Evolutionary conservation across 805 yeast genomes (phyloP), one percentile per base, ranked within the genome.

Genomic region (Kluyveromyces dobzhanskii): DNA sequence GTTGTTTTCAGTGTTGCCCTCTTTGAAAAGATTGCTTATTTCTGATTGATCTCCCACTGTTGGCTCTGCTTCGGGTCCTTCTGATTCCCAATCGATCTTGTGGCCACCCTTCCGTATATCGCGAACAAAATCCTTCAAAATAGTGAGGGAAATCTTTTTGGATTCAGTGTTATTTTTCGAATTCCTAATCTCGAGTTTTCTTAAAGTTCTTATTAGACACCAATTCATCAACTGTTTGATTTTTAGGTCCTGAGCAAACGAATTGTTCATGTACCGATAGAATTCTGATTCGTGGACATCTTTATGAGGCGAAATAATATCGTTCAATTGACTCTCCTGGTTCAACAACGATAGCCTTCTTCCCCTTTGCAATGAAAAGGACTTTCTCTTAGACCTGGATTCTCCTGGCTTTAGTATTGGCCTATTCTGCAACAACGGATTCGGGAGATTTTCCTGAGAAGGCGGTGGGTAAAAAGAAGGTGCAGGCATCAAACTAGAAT

Each of bases 201-300:
- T 46, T 17, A 53, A 35, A 2, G 54, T 32, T 26, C 60, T 47
- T 12, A 54, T 52, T 7, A 56, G 40, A 39, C 64, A 57, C 64
- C 64, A 59, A 30, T 46, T 51, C 41, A 55, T 56, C 16, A 59
- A 47, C 37, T 57, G 61, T 40, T 51, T 50, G 34, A 59, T 44
- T 40, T 54, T 59, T 33, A 54, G 40, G 29, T 50, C 46, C 32
- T 51, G 47, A 8, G 54, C 59, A 37, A 51, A 51, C 6, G 56
- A 51, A 5, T 50, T 46, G 35, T 57, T 46, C 21, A 57, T 43
- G 42, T 57, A 59, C 38, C 57, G 51, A 38, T 57, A 58, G 37
- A 56, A 59, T 35, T 57, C 57, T 21, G 47, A 48, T 27, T 50
- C 57, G 3, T 60, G 61, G 2, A 57, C 51, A 38, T 57, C 61